Evolutionary conservation across 176 grass and related monocot genomes (phyloP).

Genomic region (Musa schizocarpa): DNA sequence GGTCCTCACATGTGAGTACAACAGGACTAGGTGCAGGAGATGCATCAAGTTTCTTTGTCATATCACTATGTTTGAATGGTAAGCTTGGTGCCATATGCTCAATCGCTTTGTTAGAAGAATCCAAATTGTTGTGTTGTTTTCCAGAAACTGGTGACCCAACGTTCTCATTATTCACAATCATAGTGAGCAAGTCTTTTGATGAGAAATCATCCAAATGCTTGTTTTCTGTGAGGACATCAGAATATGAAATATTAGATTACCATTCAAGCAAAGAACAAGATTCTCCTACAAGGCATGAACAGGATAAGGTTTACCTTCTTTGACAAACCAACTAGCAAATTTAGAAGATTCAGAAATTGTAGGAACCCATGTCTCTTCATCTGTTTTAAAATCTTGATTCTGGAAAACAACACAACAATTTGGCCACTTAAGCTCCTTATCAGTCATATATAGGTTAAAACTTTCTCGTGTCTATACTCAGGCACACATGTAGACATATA

Average conservation of each 20-base stretch:
- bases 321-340: slow-evolving; percentile 69
- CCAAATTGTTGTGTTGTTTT: too few species aligned
- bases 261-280: slow-evolving; percentile 20
- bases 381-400: slow-evolving; percentile 41
- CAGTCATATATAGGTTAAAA: neutral
- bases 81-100: slow-evolving; percentile 29
- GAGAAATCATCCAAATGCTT: slow-evolving; percentile 47
- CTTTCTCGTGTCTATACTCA: neutral
- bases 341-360: slow-evolving; percentile 80
- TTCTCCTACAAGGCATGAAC: neutral
- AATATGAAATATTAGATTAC: slow-evolving; percentile 4
- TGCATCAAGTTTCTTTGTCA: slow-evolving; percentile 21
- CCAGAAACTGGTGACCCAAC: slow-evolving; percentile 29
- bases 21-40: slow-evolving; percentile 32
- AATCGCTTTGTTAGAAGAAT: slow-evolving; percentile 25
- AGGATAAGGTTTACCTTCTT: slow-evolving; percentile 48
- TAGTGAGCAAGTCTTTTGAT: slow-evolving; percentile 56
- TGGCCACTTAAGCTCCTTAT: neutral
- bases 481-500: neutral
- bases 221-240: slow-evolving; percentile 27
- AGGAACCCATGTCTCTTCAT: slow-evolving; percentile 29
- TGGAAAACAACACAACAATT: slow-evolving; percentile 24
- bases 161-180: slow-evolving; percentile 68
- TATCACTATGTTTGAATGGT: slow-evolving; percentile 28
- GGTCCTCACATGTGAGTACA: slow-evolving; percentile 88